These are phyloP conservation scores for Saturnispora ahearnii DNA, from an alignment of 805 yeast species.

Conservation along the genomic window DNA sequence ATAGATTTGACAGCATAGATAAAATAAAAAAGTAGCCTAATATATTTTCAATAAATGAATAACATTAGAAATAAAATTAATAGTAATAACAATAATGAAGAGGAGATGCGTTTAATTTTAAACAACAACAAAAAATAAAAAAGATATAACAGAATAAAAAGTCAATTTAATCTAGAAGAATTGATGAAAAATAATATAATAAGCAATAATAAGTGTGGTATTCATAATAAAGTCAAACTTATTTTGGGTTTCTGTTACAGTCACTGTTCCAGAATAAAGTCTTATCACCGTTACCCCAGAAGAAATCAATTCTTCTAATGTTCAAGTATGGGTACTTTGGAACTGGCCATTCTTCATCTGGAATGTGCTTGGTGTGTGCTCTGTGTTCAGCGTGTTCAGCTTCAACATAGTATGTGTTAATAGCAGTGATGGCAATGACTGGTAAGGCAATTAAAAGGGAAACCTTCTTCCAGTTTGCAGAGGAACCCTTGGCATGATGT, in stretches of 20 bases:
- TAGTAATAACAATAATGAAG: slow-evolving; percentile 1
- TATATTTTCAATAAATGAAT: no score
- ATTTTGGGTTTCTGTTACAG: slow-evolving; percentile 73
- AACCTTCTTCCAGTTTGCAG: slow-evolving; percentile 79
- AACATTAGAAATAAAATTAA: not conserved
- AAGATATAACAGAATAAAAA: not conserved
- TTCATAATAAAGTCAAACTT: slow-evolving; percentile 2
- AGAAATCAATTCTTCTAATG: slow-evolving; percentile 77
- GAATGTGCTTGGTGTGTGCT: slow-evolving; percentile 58
- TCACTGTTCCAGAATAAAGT: slow-evolving; percentile 94
- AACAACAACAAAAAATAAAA: not conserved
- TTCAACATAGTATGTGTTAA: slow-evolving; percentile 77
- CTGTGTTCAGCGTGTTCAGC: slow-evolving; percentile 86
- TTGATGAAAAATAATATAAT: slow-evolving; percentile 1
- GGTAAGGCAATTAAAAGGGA: slow-evolving; percentile 77
- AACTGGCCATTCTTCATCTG: slow-evolving; percentile 89
- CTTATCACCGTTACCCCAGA: slow-evolving; percentile 99
- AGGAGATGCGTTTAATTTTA: not conserved
- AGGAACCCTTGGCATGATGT: slow-evolving; percentile 73
- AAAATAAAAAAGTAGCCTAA: no score
- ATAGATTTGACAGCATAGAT: no score
- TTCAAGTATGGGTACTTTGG: slow-evolving; percentile 82
- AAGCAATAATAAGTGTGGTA: not conserved
- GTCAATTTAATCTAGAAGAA: slow-evolving; percentile 1
- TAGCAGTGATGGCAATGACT: slow-evolving; percentile 63